Base-by-base conservation (phyloP, 345 rosid species). In the Durio zibethinus region DNA sequence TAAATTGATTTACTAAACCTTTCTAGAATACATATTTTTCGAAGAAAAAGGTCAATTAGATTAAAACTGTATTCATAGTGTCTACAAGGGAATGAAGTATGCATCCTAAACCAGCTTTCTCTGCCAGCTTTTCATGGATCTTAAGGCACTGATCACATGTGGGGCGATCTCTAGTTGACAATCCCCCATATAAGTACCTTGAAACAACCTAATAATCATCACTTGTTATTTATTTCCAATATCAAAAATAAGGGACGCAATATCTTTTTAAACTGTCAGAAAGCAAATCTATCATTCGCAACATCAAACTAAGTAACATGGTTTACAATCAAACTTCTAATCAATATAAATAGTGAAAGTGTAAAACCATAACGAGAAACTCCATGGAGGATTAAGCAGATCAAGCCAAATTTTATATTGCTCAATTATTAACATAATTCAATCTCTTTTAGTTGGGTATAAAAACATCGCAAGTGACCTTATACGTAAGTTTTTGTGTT, bases 81-180 rank as follows among this genome's bases (percentile, higher is more conserved):
- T n/a, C n/a, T n/a, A n/a, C n/a, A 81, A 92, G 90, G 75, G 88
- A 85, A 33, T 98, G 98, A 21, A 90, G 84, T 77, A 92, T 96
- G 88, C 99, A 92, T 59, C 99, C 99, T 72, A 88, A 78, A 43
- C 99, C 98, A 83, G 97, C 99, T 88, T 81, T 88, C 87, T 92
- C 98, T 0, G 98, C 92, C 67, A 92, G 86, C 79, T 90, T 93
- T 83, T 91, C 97, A 42, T 96, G 98, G 80, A 96, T 93, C 63
- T 89, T 85, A 23, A 96, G 88, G 84, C 99, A 96, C 66, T 93
- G 98, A 61, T 96, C 99, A 53, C 97, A 96, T 31, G 98, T 93
- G 31, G 98, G 98, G 72, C 96, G 87, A 85, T 95, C 98, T 16
- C 97, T 97, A 15, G 99, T 92, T 11, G 98, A 96, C 83, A 96